Evolutionary conservation across 352 stramenopile species (phyloP), one percentile per base, ranked within the genome.

Genomic region (Phytophthora capsici): DNA sequence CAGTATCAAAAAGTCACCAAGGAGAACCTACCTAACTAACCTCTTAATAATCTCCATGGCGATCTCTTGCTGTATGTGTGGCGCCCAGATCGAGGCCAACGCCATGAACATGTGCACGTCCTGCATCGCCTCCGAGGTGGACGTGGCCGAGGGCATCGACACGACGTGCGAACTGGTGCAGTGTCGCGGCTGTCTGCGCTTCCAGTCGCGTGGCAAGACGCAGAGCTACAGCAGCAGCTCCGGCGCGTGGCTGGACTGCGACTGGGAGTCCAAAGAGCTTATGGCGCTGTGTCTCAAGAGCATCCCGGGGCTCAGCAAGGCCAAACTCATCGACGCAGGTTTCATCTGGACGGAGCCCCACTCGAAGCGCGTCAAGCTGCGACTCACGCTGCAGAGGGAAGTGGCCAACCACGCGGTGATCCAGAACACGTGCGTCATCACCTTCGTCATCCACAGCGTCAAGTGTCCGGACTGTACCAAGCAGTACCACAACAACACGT

Each of bases 281-380:
- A 82, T 94, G 74, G 82, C 84, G 60, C 71, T 94, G 34, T 91
- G 83, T 47, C 73, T 94, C 26, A 92, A 92, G 80, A 88, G 74
- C 64, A 63, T 94, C 34, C 64, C 79, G 6, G 79, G 79, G 0
- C 76, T 94, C 17, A 62, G 56, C 45, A 89, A 89, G 61, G 82
- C 71, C 49, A 93, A 94, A 55, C 73, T 95, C 28, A 68, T 91
- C 12, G 87, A 95, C 69, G 87, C 87, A 6, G 74, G 68, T 8
- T 93, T 91, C 55, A 80, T 95, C 51, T 95, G 87, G 87, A 95
- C 87, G 2, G 87, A 95, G 60, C 85, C 78, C 14, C 87, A 95
- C 71, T 90, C 79, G 14, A 90, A 91, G 50, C 83, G 87, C 46
- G 54, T 95, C 40, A 94, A 94, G 57, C 51, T 94, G 36, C 78